Base-by-base conservation (phyloP, 768 basidiomycete genomes). In the Mycena latifolia region DNA sequence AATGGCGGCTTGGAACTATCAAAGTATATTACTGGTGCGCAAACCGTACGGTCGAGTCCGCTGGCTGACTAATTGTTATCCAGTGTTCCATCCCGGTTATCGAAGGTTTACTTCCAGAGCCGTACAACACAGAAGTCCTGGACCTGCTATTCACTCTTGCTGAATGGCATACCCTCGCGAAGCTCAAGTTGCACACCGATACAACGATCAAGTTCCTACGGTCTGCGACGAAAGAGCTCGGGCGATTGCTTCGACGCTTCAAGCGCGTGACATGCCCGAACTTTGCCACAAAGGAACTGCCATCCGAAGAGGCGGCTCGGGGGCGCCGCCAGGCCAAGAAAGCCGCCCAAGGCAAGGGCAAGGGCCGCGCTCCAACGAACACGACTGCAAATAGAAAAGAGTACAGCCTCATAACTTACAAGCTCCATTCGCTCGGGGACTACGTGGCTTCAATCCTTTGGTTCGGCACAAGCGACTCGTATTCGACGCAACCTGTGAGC, bases 271-370 rank as follows among this genome's bases (percentile, higher is more conserved):
- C 72, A 0, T 81, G 80, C 54, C 29, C 62, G 1, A 0, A 24
- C 70, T 86, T 15, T 82, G 82, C 0, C 57, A 60, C 1, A 85
- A 88, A 55, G n/a, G n/a, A n/a, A n/a, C n/a, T n/a, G n/a, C n/a
- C n/a, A n/a, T n/a, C n/a, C n/a, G n/a, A n/a, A n/a, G 70, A 62
- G 5, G 74, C 69, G 5, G 78, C 81, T 2, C 77, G 79, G 0
- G 54, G 65, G 0, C 66, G 75, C 7, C 64, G 71, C 2, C 46
- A 69, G 20, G 61, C 51, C 0, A 47, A 33, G 29, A 52, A 58
- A n/a, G 62, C 68, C 10, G 48, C 53, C 18, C 35, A 55, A 29
- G 58, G 8, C 52, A 71, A 46, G 64, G 3, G 37, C 22, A 56
- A 48, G 37, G 41, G 51, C 52, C 48, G 35, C 18, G 56, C 41